Evolutionary conservation across 1,284 basidiomycete species (phyloP).

Genomic region (Calocybe gambosa): DNA sequence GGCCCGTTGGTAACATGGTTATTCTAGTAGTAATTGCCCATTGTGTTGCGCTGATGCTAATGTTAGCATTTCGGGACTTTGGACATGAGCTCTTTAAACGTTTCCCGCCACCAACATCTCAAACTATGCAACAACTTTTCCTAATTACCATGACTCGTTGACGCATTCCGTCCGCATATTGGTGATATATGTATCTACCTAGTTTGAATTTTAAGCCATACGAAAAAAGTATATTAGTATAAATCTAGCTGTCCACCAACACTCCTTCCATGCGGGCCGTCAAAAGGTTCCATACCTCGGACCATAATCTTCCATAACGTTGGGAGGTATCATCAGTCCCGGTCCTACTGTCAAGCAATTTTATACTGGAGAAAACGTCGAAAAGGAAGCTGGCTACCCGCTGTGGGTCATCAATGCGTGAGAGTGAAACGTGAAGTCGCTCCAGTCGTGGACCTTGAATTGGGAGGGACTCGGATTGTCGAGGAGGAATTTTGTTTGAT

Average conservation of each 20-base stretch:
- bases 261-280: no score
- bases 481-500: not conserved
- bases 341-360: no score
- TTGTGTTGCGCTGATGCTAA: not conserved
- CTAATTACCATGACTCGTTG: no score
- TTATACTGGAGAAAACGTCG: no score
- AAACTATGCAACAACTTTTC: no score
- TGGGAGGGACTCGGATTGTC: not conserved
- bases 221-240: no score
- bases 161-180: no score
- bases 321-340: no score
- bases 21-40: not conserved
- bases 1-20: constrained; percentile 23
- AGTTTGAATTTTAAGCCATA: no score
- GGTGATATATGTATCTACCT: constrained; percentile 33
- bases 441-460: not conserved
- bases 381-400: not conserved
- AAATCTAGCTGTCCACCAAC: no score
- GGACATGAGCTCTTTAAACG: constrained; percentile 33
- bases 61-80: constrained; percentile 30
- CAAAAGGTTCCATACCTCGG: no score
- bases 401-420: not conserved
- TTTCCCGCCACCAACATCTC: constrained; percentile 41
- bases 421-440: not conserved
- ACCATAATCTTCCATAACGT: no score